These are phyloP conservation scores for Trichocladium antarcticum DNA, from an alignment of 495 filamentous ascomycete species.

Conservation along the genomic window DNA sequence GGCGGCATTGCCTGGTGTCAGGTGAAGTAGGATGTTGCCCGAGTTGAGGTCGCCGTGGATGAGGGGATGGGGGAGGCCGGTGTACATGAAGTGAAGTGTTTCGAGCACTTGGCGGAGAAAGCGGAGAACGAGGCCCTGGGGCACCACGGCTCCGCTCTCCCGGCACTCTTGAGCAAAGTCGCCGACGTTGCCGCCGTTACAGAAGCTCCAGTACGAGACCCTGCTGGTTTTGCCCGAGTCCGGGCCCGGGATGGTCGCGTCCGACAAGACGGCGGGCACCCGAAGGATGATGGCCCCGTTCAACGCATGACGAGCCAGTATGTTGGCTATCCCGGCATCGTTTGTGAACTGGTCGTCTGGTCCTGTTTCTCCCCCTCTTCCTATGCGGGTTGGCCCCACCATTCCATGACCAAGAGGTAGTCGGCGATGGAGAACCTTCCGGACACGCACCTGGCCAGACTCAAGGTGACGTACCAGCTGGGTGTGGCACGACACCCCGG, in stretches of 20 bases:
- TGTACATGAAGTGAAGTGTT: slow-evolving; percentile 3
- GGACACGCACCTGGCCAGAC: neutral
- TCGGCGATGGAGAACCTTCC: neutral
- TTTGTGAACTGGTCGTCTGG: neutral
- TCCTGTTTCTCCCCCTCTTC: neutral
- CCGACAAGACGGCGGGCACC: neutral
- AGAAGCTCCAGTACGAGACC: slow-evolving; percentile 4
- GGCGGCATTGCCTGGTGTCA: neutral
- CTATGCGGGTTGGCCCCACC: neutral
- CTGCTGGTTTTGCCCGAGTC: neutral
- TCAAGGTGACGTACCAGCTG: neutral
- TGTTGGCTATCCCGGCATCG: neutral
- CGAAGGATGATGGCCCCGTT: neutral
- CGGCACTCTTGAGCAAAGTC: neutral
- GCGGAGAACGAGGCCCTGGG: neutral
- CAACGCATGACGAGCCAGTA: neutral
- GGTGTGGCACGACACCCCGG: neutral
- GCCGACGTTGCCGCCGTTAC: slow-evolving; percentile 2
- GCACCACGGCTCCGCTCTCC: neutral
- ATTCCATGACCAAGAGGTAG: neutral
- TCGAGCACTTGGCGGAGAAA: neutral
- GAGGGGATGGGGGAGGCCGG: neutral
- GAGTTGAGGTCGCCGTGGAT: neutral
- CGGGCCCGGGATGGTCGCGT: neutral
- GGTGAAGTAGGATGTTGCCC: neutral